phyloP scores from a whole-genome alignment of 2,329 filamentous ascomycete species.

The Paraphoma chrysanthemicola region DNA sequence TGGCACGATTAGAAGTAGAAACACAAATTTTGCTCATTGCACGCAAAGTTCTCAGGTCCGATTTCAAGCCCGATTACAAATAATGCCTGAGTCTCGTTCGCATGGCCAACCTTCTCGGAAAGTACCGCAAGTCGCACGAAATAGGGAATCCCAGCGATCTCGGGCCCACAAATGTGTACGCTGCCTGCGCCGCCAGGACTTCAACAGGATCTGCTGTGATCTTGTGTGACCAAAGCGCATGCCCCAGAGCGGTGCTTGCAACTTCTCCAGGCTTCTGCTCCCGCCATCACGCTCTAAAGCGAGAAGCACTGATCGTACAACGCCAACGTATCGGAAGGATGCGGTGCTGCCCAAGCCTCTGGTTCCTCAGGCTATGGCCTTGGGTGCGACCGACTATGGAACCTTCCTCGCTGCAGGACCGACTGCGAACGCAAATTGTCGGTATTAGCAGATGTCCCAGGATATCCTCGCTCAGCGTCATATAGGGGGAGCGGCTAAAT shows the following conservation, averaged over 20 bases:
- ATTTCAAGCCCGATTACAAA: too few relatives aligned
- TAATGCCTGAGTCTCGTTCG: too few relatives aligned
- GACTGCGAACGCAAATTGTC: neutral
- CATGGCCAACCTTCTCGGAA: too few relatives aligned
- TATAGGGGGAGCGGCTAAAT: conserved; percentile 11
- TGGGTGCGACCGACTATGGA: neutral
- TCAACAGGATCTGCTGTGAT: neutral
- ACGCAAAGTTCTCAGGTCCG: too few relatives aligned
- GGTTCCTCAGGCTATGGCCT: neutral
- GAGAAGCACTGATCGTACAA: conserved; percentile 27
- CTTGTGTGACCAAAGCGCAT: conserved; percentile 5
- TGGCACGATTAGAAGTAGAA: too few relatives aligned
- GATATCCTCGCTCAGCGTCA: neutral
- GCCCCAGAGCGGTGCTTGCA: conserved; percentile 18
- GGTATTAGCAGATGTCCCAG: neutral
- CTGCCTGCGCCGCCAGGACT: too few relatives aligned
- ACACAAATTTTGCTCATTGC: too few relatives aligned
- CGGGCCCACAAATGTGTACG: too few relatives aligned
- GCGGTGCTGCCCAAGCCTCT: neutral
- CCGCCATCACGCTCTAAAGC: neutral
- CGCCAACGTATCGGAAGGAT: conserved; percentile 12
- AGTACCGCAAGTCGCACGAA: too few relatives aligned
- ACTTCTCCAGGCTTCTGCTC: conserved; percentile 2
- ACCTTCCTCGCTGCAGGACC: neutral
- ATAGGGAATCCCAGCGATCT: too few relatives aligned